Percentiles rank a stretch among this genome's conserved stretches.
phyloP scores from a whole-genome alignment of 257 asterid species.

The Misopates orontium region DNA sequence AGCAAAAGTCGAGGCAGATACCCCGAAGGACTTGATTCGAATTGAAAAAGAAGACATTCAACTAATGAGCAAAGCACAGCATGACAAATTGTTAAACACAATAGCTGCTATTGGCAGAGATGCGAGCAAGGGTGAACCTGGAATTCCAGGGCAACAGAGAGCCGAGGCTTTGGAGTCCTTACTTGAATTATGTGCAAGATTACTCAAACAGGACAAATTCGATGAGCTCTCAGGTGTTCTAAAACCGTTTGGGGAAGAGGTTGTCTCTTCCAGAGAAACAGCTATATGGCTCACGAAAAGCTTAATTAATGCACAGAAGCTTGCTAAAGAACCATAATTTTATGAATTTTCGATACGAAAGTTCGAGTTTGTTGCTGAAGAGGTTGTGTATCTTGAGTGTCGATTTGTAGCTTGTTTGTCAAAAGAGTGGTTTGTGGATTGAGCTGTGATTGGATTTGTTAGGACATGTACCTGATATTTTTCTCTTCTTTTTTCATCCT shows the following conservation, averaged over 20 bases:
- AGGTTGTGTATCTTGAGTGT: conserved; percentile 8
- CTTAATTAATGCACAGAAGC: conserved; percentile 67
- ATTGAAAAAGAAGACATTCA: conserved; percentile 34
- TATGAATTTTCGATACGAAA: not conserved
- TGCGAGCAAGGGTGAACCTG: conserved; percentile 39
- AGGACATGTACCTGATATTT: not conserved
- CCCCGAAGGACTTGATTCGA: conserved; percentile 4
- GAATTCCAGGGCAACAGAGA: conserved; percentile 52
- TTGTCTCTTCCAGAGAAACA: conserved; percentile 86
- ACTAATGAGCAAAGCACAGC: not conserved
- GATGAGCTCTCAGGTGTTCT: conserved; percentile 89
- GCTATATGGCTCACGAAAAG: conserved; percentile 94
- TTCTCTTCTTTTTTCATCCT: not conserved
- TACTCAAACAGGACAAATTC: conserved; percentile 82
- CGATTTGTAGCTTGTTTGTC: not conserved
- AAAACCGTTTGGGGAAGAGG: conserved; percentile 83
- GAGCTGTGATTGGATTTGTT: not conserved
- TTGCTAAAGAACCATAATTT: conserved; percentile 47
- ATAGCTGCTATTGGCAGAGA: conserved; percentile 35
- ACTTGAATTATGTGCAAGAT: conserved; percentile 78
- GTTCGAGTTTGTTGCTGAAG: no score
- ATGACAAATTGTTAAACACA: conserved; percentile 27
- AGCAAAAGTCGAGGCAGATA: conserved; percentile 31
- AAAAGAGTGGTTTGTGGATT: conserved; percentile 6
- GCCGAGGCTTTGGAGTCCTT: conserved; percentile 92